Conservation (phyloP, 805 yeast genomes). For the Saccharomycopsis sp. region DNA sequence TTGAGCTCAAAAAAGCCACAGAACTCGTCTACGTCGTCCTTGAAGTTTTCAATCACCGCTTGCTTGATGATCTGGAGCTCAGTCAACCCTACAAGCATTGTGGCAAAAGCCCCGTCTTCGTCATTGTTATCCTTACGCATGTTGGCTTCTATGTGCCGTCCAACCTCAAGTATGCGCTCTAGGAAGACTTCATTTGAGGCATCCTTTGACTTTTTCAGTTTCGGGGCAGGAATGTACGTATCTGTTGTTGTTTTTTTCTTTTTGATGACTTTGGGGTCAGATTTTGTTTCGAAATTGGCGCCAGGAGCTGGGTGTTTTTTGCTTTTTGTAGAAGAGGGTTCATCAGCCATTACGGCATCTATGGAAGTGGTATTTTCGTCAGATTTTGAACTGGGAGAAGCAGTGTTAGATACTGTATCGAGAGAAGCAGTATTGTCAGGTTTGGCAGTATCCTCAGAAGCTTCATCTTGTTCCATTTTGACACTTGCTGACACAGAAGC, state of each 20-base stretch:
- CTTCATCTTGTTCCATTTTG: no score
- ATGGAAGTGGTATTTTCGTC: no score
- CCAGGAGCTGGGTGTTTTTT: no score
- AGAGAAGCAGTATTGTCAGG: no score
- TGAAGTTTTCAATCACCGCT: constrained; percentile 1
- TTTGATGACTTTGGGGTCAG: no score
- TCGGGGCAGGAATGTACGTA: not conserved
- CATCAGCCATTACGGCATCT: no score
- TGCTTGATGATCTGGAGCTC: constrained; percentile 8
- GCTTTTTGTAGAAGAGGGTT: no score
- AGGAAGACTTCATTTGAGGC: not conserved
- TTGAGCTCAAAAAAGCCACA: not conserved
- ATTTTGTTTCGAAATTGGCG: no score
- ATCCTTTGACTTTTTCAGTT: not conserved
- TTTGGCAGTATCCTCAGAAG: no score
- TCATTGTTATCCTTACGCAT: not conserved
- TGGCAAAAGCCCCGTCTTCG: not conserved
- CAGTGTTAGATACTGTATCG: no score
- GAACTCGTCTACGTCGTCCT: not conserved
- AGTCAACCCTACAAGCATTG: constrained; percentile 10
- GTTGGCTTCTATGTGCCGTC: not conserved
- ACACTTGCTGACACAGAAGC: no score
- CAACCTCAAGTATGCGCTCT: not conserved
- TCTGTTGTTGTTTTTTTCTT: not conserved
- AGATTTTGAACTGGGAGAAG: no score